phyloP scores from a whole-genome alignment of 2,329 filamentous ascomycete genomes.

The Karstenula rhodostoma region DNA sequence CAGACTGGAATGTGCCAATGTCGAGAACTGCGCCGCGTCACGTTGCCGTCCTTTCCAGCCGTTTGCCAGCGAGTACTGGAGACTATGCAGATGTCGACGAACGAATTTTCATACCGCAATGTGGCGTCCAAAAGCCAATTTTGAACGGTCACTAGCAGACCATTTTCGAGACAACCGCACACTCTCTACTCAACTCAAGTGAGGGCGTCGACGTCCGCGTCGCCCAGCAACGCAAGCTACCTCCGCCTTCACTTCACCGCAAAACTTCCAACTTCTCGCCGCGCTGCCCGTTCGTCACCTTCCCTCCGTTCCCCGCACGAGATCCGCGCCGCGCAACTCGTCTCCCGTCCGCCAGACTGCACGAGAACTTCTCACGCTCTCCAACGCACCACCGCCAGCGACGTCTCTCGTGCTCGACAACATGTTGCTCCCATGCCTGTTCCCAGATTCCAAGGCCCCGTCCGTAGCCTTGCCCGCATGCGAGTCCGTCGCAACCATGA shows the following conservation, averaged over 20 bases:
- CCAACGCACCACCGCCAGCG: background rate
- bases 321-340: background rate
- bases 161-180: too few species aligned
- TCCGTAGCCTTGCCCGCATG: background rate
- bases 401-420: background rate
- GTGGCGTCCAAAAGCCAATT: too few species aligned
- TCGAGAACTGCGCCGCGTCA: too few species aligned
- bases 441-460: background rate
- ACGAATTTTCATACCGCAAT: too few species aligned
- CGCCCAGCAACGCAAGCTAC: background rate
- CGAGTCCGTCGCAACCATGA: background rate
- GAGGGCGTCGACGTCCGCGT: background rate
- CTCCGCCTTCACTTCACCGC: background rate
- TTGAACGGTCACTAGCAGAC: too few species aligned
- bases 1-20: too few species aligned
- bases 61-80: too few species aligned
- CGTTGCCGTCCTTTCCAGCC: too few species aligned
- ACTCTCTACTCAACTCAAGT: background rate
- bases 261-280: background rate
- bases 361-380: background rate
- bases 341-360: background rate
- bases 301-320: background rate
- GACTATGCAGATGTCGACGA: too few species aligned
- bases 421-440: background rate
- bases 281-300: background rate